phyloP scores from a whole-genome alignment of 1,284 basidiomycete genomes.

The Meira miltonrushii region DNA sequence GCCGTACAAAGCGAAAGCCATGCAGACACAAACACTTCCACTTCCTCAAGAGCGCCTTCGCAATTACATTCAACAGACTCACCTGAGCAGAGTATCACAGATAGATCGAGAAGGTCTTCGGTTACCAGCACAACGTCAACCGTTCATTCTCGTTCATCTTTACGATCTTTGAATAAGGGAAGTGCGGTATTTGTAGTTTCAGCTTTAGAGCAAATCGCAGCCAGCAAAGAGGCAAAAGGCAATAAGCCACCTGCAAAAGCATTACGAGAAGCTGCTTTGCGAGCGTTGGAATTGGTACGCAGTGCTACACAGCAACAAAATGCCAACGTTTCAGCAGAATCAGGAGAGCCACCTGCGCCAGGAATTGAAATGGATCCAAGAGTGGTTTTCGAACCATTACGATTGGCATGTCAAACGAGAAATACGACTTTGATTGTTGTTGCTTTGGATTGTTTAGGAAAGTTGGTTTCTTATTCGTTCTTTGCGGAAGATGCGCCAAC shows the following conservation, averaged over 20 bases:
- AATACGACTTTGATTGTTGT: slow-evolving; percentile 43
- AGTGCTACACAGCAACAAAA: slow-evolving; percentile 21
- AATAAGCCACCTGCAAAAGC: slow-evolving; percentile 27
- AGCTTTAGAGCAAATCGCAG: slow-evolving; percentile 41
- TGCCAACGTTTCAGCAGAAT: background rate
- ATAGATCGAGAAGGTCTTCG: slow-evolving; percentile 10
- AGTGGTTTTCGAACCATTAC: slow-evolving; percentile 49
- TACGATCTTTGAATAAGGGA: slow-evolving; percentile 18
- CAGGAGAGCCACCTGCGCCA: slow-evolving; percentile 7
- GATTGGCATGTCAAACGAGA: slow-evolving; percentile 42
- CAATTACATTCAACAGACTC: background rate
- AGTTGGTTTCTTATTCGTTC: slow-evolving; percentile 50
- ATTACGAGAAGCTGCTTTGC: slow-evolving; percentile 35
- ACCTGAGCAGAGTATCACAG: background rate
- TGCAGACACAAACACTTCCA: background rate
- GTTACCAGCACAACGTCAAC: slow-evolving; percentile 8
- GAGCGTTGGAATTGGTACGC: slow-evolving; percentile 49
- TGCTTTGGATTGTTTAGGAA: slow-evolving; percentile 49
- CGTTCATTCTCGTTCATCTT: slow-evolving; percentile 17
- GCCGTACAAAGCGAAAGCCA: background rate
- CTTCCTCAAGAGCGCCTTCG: slow-evolving; percentile 4
- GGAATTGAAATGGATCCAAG: slow-evolving; percentile 43
- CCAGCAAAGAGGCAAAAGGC: slow-evolving; percentile 43
- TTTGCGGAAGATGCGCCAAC: slow-evolving; percentile 47
- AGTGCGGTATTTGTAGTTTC: slow-evolving; percentile 46